Base-by-base conservation (phyloP, 1,284 basidiomycete species). In the Puccinia brachypodii region DNA sequence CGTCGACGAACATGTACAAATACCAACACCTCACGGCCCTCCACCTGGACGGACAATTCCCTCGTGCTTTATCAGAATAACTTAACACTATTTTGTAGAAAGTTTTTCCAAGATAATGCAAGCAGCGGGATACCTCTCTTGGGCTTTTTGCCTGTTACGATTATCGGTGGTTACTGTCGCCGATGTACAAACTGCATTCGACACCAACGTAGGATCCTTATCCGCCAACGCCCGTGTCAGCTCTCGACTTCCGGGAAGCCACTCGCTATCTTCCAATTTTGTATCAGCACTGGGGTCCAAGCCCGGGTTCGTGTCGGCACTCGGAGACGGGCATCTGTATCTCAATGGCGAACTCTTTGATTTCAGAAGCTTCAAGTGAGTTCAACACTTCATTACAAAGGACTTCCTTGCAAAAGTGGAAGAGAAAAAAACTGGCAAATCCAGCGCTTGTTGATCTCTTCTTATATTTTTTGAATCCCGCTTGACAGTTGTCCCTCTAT, bases 281-380 rank as follows among this genome's bases (percentile, higher is more conserved):
- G 38, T 68, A 0, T 73, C 53, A 6, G n/a, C 38, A 73, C 71
- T 50, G 14, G 53, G 71, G 0, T 42, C 64, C 64, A 68, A 44
- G 64, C 71, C 11, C 9, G 71, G 56, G 8, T 81, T 74, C 44
- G 79, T 81, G 36, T 60, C 79, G 31, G 68, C 77, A 22, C 68
- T 19, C 62, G 71, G 71, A 1, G 71, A 74, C 56, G 79, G 79
- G 22, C 79, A 74, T 66, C 71, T 81, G 16, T 81, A 81, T 36
- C 40, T 81, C 58, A 42, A 56, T 33, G 71, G 69, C 71, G 58
- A 50, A 28, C 60, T 81, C 19, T 74, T 81, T 40, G 79, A 81
- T 36, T 81, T 81, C 58, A 53, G 79, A 33, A 60, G 79, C 31
- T 81, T 81, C 33, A 81, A 73, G 79, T 81, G 40, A 73, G 71